Evolutionary conservation across 306 rosid genomes (phyloP), one percentile per base, ranked within the genome.

Genomic region (Pterocarpus macrocarpus): DNA sequence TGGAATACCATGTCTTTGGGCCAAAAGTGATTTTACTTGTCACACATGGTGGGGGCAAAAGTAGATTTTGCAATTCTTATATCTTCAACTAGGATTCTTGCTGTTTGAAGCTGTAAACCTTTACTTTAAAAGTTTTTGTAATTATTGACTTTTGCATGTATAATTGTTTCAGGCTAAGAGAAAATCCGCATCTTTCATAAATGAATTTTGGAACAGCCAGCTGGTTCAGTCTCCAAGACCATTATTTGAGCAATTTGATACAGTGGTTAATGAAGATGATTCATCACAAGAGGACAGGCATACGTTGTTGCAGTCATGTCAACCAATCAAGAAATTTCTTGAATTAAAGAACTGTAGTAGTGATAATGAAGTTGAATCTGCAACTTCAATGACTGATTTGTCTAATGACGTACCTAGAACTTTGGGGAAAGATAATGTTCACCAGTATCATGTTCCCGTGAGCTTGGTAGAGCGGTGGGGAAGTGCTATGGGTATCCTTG

Each of bases 401-500:
- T 66, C 71, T 49, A n/a, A 70, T 57, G 86, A 78, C 2, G 36
- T 57, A 73, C 34, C 74, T 64, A 74, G 35, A 69, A 84, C 73
- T 56, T 44, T 77, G 68, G 83, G 58, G 76, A 32, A 83, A 83
- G 80, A 71, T 65, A 75, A 76, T 59, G 82, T 80, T 80, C 86
- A 86, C 75, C 89, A 86, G 77, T 95, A 89, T 86, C 47, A 76
- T 32, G 97, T 93, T 61, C 94, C 94, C n/a, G 74, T 84, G 33
- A 84, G 91, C 83, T 88, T 93, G 93, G 81, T 95, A 80, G 99
- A 95, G 86, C 89, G 97, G 81, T 95, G 98, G 98, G 99, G 98
- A 80, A 93, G 89, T 90, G 97, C 93, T 43, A 90, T 93, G 99
- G 98, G 98, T 95, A 95, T 95, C 99, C 98, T 88, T 91, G n/a